phyloP scores from a whole-genome alignment of 1,139 yeast genomes.

The Suhomyces bolitotheri region DNA sequence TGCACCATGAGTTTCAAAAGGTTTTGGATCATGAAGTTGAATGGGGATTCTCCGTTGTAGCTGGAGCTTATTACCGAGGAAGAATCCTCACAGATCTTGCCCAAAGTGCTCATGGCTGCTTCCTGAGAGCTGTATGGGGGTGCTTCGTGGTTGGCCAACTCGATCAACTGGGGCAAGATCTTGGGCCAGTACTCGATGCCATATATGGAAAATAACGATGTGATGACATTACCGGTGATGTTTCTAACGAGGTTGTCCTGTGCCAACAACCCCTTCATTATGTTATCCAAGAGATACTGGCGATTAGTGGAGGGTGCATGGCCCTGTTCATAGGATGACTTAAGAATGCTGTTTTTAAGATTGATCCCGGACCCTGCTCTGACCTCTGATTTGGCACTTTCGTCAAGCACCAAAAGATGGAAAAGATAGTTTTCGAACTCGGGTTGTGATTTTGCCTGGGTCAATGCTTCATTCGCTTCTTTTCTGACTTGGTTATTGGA shows the following conservation, averaged over 20 bases:
- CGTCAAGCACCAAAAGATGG: constrained; percentile 61
- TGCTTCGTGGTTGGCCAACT: constrained; percentile 45
- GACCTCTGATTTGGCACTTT: constrained; percentile 49
- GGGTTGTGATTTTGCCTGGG: constrained; percentile 65
- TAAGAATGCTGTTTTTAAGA: constrained; percentile 70
- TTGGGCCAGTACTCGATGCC: constrained; percentile 78
- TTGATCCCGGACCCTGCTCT: constrained; percentile 89
- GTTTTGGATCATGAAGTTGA: constrained; percentile 64
- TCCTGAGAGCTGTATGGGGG: constrained; percentile 46
- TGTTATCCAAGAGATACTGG: constrained; percentile 58
- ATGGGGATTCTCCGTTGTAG: constrained; percentile 66
- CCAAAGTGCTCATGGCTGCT: constrained; percentile 74
- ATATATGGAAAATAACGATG: constrained; percentile 72
- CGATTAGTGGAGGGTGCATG: constrained; percentile 32
- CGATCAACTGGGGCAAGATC: constrained; percentile 65
- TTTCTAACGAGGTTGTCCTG: constrained; percentile 66
- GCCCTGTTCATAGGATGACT: constrained; percentile 20
- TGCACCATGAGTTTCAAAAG: constrained; percentile 52
- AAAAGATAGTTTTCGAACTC: constrained; percentile 80
- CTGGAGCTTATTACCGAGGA: constrained; percentile 70
- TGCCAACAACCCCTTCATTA: constrained; percentile 69
- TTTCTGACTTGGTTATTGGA: constrained; percentile 53
- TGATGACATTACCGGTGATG: constrained; percentile 87
- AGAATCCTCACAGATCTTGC: constrained; percentile 39
- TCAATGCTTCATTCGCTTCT: constrained; percentile 66